These are phyloP conservation scores for Salix udensis DNA, from an alignment of 345 rosid genomes.

Conservation along the genomic window DNA sequence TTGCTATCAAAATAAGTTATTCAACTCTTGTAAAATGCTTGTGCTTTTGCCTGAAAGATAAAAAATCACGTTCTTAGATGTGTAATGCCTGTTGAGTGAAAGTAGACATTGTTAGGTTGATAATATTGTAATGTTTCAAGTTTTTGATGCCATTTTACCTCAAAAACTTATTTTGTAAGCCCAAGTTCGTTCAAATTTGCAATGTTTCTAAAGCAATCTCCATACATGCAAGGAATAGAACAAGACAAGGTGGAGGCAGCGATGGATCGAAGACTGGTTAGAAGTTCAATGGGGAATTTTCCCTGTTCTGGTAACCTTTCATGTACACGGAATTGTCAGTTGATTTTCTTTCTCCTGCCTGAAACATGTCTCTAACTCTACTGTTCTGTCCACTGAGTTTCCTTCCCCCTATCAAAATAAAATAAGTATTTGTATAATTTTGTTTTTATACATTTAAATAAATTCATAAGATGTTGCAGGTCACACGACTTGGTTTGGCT, in stretches of 20 bases:
- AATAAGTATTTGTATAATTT: too few species aligned
- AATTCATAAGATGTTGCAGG: too few species aligned
- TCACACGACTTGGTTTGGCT: too few species aligned
- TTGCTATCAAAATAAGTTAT: background rate
- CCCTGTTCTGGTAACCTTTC: background rate
- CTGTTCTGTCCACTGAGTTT: background rate
- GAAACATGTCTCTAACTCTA: background rate
- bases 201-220: constrained; percentile 5
- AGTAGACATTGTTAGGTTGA: background rate
- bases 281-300: background rate
- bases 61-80: background rate
- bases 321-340: background rate
- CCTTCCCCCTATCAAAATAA: background rate
- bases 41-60: background rate
- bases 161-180: background rate
- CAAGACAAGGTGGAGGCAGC: constrained; percentile 17
- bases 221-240: constrained; percentile 50
- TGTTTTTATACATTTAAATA: too few species aligned
- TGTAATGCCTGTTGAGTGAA: background rate
- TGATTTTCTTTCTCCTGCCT: background rate
- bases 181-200: background rate
- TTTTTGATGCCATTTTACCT: background rate
- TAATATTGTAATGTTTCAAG: background rate
- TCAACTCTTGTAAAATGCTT: background rate
- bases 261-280: constrained; percentile 35